Evolutionary conservation across 257 asterid genomes (phyloP).

Genomic region (Forsythia viridissima): DNA sequence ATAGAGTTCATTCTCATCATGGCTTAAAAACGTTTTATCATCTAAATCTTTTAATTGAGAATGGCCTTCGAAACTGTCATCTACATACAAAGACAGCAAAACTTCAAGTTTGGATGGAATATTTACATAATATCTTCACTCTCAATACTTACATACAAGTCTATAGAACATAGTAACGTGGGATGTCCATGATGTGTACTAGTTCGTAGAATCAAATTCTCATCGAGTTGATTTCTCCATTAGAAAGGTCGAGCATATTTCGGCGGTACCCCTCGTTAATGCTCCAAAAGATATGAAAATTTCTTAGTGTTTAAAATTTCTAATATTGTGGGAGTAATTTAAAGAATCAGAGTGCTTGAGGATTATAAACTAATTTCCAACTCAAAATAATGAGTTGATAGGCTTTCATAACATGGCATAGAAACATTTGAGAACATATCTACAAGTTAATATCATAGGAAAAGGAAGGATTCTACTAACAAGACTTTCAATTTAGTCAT

Average conservation of each 20-base stretch:
- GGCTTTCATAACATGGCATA: background rate
- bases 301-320: background rate
- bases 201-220: background rate
- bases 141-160: too few relatives aligned
- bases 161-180: background rate
- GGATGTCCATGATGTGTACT: background rate
- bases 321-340: background rate
- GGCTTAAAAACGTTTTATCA: too few relatives aligned
- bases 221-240: background rate
- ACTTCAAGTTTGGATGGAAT: too few relatives aligned
- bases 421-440: background rate
- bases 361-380: background rate
- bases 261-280: background rate
- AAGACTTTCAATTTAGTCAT: conserved; percentile 40
- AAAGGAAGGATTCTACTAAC: conserved; percentile 43
- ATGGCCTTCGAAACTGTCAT: too few relatives aligned
- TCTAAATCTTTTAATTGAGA: too few relatives aligned
- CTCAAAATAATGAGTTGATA: background rate
- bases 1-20: too few relatives aligned
- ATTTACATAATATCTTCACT: too few relatives aligned
- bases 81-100: too few relatives aligned
- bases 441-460: background rate
- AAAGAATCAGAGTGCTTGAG: background rate
- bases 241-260: background rate
- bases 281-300: background rate